phyloP scores from a whole-genome alignment of 495 filamentous ascomycete species.

The Penicillium simplicissimum region DNA sequence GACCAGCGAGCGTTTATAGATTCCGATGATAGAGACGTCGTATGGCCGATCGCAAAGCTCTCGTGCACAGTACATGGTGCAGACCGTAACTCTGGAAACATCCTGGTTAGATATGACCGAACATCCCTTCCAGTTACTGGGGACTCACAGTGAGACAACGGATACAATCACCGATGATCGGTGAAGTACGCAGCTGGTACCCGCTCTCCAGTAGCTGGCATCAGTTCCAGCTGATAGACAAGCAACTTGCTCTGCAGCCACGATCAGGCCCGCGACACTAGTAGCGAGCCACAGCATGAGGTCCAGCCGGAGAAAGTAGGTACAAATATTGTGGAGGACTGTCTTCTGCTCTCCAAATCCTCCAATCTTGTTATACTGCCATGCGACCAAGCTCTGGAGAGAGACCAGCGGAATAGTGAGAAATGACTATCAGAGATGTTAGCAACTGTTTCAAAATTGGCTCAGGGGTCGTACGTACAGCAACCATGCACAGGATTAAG shows the following conservation, averaged over 20 bases:
- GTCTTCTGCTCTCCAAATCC: slow-evolving; percentile 41
- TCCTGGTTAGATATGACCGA: not conserved
- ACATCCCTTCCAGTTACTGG: not conserved
- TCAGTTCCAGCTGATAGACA: slow-evolving; percentile 35
- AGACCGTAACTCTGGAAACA: slow-evolving; percentile 37
- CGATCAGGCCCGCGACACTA: slow-evolving; percentile 44
- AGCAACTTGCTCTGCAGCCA: slow-evolving; percentile 41
- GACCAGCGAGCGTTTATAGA: slow-evolving; percentile 31
- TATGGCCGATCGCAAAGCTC: slow-evolving; percentile 47
- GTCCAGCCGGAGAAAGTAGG: slow-evolving; percentile 39
- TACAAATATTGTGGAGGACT: slow-evolving; percentile 39
- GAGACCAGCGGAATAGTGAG: slow-evolving; percentile 40
- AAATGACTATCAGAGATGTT: slow-evolving; percentile 35
- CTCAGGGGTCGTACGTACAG: slow-evolving; percentile 29
- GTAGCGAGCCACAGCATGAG: slow-evolving; percentile 45
- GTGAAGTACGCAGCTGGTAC: slow-evolving; percentile 45
- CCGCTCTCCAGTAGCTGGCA: slow-evolving; percentile 41
- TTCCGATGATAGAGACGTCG: slow-evolving; percentile 43
- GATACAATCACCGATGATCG: slow-evolving; percentile 39
- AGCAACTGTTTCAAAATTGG: not conserved
- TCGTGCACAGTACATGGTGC: slow-evolving; percentile 43
- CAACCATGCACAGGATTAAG: slow-evolving; percentile 38
- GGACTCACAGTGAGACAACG: slow-evolving; percentile 41
- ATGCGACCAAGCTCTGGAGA: slow-evolving; percentile 47
- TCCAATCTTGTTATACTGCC: slow-evolving; percentile 45